Evolutionary conservation across 2,329 filamentous ascomycete genomes (phyloP), one percentile per base, ranked within the genome.

Genomic region (Rhytidhysteron rufulum): DNA sequence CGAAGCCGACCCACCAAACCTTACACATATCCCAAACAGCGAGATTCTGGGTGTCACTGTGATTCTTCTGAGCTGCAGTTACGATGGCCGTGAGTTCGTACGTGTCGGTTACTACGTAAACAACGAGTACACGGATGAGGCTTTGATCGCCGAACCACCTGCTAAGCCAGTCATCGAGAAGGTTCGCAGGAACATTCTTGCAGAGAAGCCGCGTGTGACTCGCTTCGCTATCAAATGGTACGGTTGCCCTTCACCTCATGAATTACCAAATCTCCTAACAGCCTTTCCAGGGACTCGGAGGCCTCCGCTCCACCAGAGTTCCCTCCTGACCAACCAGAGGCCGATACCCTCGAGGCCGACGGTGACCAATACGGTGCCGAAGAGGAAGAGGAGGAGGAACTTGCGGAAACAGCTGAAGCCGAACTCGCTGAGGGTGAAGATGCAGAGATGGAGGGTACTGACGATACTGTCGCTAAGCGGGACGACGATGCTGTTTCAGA

Each of bases 21-120:
- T 89, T 43, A 80, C 81, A 57, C 85, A 87, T 66, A 97, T 98
- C 58, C 93, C 93, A 41, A 85, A 90, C 54, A 89, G 88, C 54
- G 94, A 98, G 70, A 90, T 98, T 56, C 80, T 98, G 33, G 93
- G 93, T 45, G 94, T 98, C 37, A 98, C 93, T 4, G 93, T 98
- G 58, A 89, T 98, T 56, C 84, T 98, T 41, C 79, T 98, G 51
- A 95, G 89, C 42, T 97, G 93, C 71, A 86, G 88, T 66, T 98
- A 98, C 71, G 93, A 98, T 59, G 86, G 86, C 39, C 83, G 93
- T 60, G 93, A 98, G 68, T 98, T 98, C 58, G 89, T 98, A 29
- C 89, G 93, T 51, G 91, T 98, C 31, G 93, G 93, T 47, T 98
- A 98, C 79, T 98, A 98, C 56, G 93, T 98, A 59, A 98, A 97